Percentiles rank a stretch among this genome's conserved stretches.
phyloP scores from a whole-genome alignment of 1,139 yeast species.

The Yamadazyma taylorii region DNA sequence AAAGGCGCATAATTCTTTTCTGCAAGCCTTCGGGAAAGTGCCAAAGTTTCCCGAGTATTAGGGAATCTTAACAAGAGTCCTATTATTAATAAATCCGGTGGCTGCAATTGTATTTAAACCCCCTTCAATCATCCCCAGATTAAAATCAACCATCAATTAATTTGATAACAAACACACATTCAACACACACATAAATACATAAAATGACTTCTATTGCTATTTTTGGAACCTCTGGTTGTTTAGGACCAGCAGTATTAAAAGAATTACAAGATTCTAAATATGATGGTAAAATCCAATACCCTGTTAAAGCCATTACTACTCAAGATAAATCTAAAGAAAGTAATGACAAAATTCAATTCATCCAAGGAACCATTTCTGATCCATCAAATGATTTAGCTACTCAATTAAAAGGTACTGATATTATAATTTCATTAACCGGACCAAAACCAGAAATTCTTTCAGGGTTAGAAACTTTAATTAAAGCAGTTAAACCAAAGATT shows the following conservation, averaged over 20 bases:
- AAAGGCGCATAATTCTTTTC: too few relatives aligned
- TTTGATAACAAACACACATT: too few relatives aligned
- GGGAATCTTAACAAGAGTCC: too few relatives aligned
- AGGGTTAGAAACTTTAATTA: slow-evolving; percentile 33
- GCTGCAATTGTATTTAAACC: too few relatives aligned
- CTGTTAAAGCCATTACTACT: slow-evolving; percentile 53
- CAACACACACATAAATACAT: too few relatives aligned
- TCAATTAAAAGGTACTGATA: slow-evolving; percentile 50
- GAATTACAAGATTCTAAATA: slow-evolving; percentile 48
- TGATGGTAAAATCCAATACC: slow-evolving; percentile 42
- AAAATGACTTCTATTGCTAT: slow-evolving; percentile 44
- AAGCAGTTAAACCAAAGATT: slow-evolving; percentile 46
- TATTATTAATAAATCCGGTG: too few relatives aligned
- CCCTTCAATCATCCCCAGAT: too few relatives aligned
- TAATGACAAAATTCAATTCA: slow-evolving; percentile 42
- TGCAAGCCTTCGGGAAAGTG: too few relatives aligned
- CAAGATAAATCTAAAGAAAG: slow-evolving; percentile 32
- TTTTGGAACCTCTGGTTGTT: slow-evolving; percentile 52
- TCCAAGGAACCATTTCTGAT: slow-evolving; percentile 29
- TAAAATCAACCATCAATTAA: too few relatives aligned
- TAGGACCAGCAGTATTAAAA: slow-evolving; percentile 48
- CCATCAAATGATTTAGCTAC: slow-evolving; percentile 23
- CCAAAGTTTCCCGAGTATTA: too few relatives aligned
- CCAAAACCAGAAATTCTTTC: slow-evolving; percentile 24
- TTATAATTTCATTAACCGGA: slow-evolving; percentile 47